Percentiles rank a stretch among this genome's conserved stretches.
Evolutionary conservation across 164 flowering plant species (phyloP).

Genomic region (Kingdonia uniflora): DNA sequence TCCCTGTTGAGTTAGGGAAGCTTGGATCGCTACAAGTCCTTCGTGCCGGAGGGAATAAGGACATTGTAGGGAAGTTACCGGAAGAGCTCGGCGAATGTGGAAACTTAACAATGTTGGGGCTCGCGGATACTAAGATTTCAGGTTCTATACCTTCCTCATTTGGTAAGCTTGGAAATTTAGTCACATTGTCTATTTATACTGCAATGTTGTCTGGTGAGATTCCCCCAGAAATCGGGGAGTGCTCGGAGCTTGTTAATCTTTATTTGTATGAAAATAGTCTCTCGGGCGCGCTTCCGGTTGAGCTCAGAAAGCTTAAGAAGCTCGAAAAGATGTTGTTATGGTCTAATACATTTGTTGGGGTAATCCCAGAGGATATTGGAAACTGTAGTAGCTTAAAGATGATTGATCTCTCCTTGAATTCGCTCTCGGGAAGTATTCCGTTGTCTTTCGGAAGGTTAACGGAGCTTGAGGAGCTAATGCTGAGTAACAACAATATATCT

Average conservation of each 20-base stretch:
- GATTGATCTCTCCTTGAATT: conserved; percentile 72
- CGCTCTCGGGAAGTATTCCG: conserved; percentile 67
- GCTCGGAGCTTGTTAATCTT: conserved; percentile 61
- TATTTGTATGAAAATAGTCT: conserved; percentile 60
- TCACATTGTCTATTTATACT: conserved; percentile 60
- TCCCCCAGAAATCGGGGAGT: conserved; percentile 67
- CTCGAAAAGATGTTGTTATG: conserved; percentile 63
- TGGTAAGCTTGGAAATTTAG: conserved; percentile 50
- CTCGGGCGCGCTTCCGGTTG: conserved; percentile 60
- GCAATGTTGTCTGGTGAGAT: conserved; percentile 75
- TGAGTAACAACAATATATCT: conserved; percentile 58
- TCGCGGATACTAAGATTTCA: conserved; percentile 49
- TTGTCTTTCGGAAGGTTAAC: conserved; percentile 38
- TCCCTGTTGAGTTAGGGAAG: conserved; percentile 51
- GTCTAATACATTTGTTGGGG: conserved; percentile 67
- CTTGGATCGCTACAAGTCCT: conserved; percentile 35
- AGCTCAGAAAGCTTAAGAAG: conserved; percentile 61
- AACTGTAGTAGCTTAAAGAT: conserved; percentile 43
- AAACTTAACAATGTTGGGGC: conserved; percentile 36
- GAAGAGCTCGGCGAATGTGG: conserved; percentile 45
- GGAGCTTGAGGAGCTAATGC: conserved; percentile 56
- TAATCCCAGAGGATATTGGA: conserved; percentile 77
- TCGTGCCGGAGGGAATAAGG: conserved; percentile 78
- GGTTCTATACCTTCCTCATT: conserved; percentile 48
- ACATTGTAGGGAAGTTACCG: conserved; percentile 57